Evolutionary conservation across 306 rosid species (phyloP).

Genomic region (Acacia crassicarpa): DNA sequence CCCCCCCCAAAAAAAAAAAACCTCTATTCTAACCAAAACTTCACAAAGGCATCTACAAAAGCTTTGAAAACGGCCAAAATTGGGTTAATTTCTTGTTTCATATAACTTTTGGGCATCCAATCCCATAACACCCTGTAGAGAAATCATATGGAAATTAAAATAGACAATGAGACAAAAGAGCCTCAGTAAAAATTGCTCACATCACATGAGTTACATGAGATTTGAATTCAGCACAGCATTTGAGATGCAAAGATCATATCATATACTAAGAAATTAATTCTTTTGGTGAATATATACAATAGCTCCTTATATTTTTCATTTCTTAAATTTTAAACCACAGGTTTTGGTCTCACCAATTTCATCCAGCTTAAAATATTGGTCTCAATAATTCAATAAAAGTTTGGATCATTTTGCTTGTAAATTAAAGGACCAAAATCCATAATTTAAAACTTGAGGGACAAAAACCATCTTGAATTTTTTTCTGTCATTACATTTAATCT

Average conservation of each 20-base stretch:
- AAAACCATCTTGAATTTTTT: too few species aligned
- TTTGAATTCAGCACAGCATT: background rate
- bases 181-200: constrained; percentile 9
- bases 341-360: too few species aligned
- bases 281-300: constrained; percentile 25
- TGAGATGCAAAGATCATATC: constrained; percentile 16
- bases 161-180: constrained; percentile 4
- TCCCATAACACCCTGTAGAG: constrained; percentile 92
- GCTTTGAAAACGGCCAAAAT: constrained; percentile 54
- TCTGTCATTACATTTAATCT: too few species aligned
- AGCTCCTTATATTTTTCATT: too few species aligned
- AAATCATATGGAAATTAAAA: constrained; percentile 25
- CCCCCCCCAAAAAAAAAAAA: background rate
- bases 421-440: too few species aligned
- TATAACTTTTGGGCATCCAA: constrained; percentile 40
- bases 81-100: constrained; percentile 53
- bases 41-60: constrained; percentile 58
- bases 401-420: too few species aligned
- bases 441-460: too few species aligned
- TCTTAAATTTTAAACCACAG: constrained; percentile 32
- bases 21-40: constrained; percentile 74
- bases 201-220: constrained; percentile 7
- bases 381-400: too few species aligned
- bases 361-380: too few species aligned
- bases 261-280: constrained; percentile 80